These are phyloP conservation scores for Suillus subaureus DNA, from an alignment of 768 basidiomycete species.

Conservation along the genomic window DNA sequence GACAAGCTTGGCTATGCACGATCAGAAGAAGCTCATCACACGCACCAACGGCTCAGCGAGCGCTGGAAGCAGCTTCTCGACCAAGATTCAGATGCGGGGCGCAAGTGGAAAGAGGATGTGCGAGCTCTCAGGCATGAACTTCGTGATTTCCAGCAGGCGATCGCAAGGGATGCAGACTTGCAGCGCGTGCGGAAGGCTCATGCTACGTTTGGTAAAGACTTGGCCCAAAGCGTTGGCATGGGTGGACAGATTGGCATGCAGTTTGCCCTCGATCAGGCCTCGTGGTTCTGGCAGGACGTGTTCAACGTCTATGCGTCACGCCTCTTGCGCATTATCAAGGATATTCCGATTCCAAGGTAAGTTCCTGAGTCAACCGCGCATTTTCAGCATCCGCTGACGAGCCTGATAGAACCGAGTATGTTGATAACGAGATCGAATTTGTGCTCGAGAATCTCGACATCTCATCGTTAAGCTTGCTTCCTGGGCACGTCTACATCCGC, in stretches of 20 bases:
- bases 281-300: slow-evolving; percentile 82
- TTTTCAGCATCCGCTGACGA: neutral
- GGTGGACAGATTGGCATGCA: slow-evolving; percentile 47
- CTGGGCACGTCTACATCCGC: slow-evolving; percentile 70
- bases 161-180: slow-evolving; percentile 54
- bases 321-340: slow-evolving; percentile 50
- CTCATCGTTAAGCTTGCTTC: slow-evolving; percentile 65
- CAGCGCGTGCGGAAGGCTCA: slow-evolving; percentile 50
- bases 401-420: slow-evolving; percentile 62
- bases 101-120: slow-evolving; percentile 56
- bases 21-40: slow-evolving; percentile 44
- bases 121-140: slow-evolving; percentile 48
- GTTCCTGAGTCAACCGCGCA: slow-evolving; percentile 9
- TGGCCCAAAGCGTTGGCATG: slow-evolving; percentile 45
- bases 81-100: slow-evolving; percentile 40
- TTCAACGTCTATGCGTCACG: slow-evolving; percentile 80
- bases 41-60: slow-evolving; percentile 45
- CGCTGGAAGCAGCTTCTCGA: slow-evolving; percentile 56
- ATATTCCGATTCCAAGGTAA: slow-evolving; percentile 71
- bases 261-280: slow-evolving; percentile 58
- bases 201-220: slow-evolving; percentile 46
- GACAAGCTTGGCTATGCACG: slow-evolving; percentile 54
- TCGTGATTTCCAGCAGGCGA: slow-evolving; percentile 43
- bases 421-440: slow-evolving; percentile 68
- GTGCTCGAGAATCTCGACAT: slow-evolving; percentile 76